Base-by-base conservation (phyloP, 192 early-diverging fungal species). In the Linnemannia exigua region DNA sequence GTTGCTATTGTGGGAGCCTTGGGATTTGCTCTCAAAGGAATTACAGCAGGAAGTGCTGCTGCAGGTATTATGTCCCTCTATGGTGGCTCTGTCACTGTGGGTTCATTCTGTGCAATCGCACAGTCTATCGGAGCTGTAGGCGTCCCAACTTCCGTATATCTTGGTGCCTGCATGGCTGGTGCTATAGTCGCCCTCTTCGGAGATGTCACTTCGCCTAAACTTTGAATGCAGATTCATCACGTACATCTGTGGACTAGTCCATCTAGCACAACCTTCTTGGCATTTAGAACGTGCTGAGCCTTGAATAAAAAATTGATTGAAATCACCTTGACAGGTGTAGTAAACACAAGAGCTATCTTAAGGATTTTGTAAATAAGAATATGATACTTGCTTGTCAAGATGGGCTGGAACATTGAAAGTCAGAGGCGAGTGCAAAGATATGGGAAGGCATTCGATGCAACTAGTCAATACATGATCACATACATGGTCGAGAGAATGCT, bases 51-150 rank as follows among this genome's bases (percentile, higher is more conserved):
- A 9, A 33, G 48, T 33, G n/a, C 46, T 47, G 71, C 71, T 6
- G 31, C 22, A 3, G 16, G 25, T 11, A 52, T 36, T 51, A 73
- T 73, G 16, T 31, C 71, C n/a, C 51, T 48, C 20, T 73, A 52
- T 22, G 71, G 28, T 36, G 71, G 71, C 48, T 73, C 19, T 73
- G 31, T 52, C 51, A 20, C 71, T 1, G 50, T 48, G 14, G 71
- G 48, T 33, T 52, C 71, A 35, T 17, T 73, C 6, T 73, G 71
- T 51, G 48, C 47, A 31, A 52, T 52, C 17, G 16, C 33, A 35
- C 48, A 73, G 31, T 52, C 48, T 51, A 52, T 73, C 19, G 47
- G 47, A 73, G 48, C 31, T 73, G 28, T 35, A 35, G 50, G 48
- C 0, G 0, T 52, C 3, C 1, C 47, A 28, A 36, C 19, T 54